Conservation (phyloP, 1,139 yeast species). For the Suhomyces chickasaworum region DNA sequence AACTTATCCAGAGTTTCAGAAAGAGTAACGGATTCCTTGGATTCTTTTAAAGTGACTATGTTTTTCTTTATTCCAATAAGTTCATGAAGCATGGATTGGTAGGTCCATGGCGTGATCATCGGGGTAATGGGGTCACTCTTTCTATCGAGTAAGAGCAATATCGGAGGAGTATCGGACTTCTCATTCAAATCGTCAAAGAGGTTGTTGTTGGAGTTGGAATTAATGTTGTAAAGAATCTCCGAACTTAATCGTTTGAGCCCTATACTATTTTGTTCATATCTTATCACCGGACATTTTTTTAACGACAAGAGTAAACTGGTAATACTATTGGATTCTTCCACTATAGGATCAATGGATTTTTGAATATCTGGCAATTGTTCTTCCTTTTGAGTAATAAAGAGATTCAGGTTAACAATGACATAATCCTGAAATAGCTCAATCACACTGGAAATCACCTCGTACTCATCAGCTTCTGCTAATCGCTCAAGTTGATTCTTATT, state of each 20-base stretch:
- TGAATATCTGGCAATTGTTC: constrained; percentile 31
- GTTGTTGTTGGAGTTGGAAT: constrained; percentile 56
- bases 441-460: constrained; percentile 74
- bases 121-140: constrained; percentile 93
- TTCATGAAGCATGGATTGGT: constrained; percentile 97
- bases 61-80: constrained; percentile 79
- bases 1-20: constrained; percentile 64
- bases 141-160: constrained; percentile 78
- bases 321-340: constrained; percentile 57
- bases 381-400: constrained; percentile 40
- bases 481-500: constrained; percentile 78
- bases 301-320: constrained; percentile 70
- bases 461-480: constrained; percentile 86
- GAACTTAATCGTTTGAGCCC: constrained; percentile 65
- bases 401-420: constrained; percentile 66
- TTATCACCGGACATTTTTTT: constrained; percentile 74
- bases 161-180: constrained; percentile 66
- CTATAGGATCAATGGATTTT: constrained; percentile 20
- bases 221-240: constrained; percentile 62
- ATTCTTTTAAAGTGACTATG: constrained; percentile 63
- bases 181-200: constrained; percentile 67
- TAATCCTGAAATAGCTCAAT: constrained; percentile 87
- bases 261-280: constrained; percentile 72
- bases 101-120: constrained; percentile 91
- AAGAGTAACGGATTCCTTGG: constrained; percentile 58